Percentiles rank a stretch among this genome's conserved stretches.
These are phyloP conservation scores for Tolypocladium paradoxum DNA, from an alignment of 2,329 filamentous ascomycete species.

Conservation along the genomic window DNA sequence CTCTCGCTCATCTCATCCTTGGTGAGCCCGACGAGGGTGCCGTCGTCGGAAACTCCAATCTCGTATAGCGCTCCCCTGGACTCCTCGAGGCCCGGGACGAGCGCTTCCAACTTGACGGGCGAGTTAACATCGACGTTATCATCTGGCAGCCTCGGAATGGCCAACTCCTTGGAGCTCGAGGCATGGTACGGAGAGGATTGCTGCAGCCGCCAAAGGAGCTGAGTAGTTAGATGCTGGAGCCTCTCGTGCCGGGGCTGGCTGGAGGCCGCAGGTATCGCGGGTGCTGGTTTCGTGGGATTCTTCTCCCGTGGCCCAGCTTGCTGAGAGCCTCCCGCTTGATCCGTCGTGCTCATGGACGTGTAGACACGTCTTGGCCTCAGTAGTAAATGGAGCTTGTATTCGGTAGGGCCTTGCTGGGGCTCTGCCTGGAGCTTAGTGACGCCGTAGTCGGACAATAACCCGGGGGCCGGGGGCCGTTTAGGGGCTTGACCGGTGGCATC, in stretches of 20 bases:
- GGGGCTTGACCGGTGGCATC: constrained; percentile 25
- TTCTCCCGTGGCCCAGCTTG: constrained; percentile 1
- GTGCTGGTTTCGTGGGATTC: constrained; percentile 7
- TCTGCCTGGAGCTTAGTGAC: constrained; percentile 77
- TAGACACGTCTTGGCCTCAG: constrained; percentile 69
- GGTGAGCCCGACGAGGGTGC: constrained; percentile 76
- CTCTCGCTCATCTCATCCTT: constrained; percentile 91
- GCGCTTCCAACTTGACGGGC: constrained; percentile 39
- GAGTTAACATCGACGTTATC: constrained; percentile 35
- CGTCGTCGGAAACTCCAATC: constrained; percentile 92
- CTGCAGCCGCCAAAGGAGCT: constrained; percentile 87
- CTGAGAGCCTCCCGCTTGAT: constrained; percentile 1
- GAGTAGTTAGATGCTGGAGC: constrained; percentile 84
- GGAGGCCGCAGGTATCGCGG: constrained; percentile 31
- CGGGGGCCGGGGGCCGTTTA: constrained; percentile 19
- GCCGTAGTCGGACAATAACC: constrained; percentile 47
- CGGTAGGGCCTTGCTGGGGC: constrained; percentile 85
- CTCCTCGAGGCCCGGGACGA: constrained; percentile 76
- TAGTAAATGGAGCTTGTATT: constrained; percentile 92
- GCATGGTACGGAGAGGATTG: constrained; percentile 90
- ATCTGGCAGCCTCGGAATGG: constrained; percentile 66
- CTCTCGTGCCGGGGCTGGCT: constrained; percentile 70
- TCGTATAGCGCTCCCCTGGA: constrained; percentile 91
- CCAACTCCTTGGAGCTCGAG: constrained; percentile 62
- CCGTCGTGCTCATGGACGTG: constrained; percentile 53